A percentile compares a stretch with the other conserved stretches of the same genome.
Evolutionary conservation across 75 land plant genomes (phyloP).

Genomic region (Pinus tabuliformis): DNA sequence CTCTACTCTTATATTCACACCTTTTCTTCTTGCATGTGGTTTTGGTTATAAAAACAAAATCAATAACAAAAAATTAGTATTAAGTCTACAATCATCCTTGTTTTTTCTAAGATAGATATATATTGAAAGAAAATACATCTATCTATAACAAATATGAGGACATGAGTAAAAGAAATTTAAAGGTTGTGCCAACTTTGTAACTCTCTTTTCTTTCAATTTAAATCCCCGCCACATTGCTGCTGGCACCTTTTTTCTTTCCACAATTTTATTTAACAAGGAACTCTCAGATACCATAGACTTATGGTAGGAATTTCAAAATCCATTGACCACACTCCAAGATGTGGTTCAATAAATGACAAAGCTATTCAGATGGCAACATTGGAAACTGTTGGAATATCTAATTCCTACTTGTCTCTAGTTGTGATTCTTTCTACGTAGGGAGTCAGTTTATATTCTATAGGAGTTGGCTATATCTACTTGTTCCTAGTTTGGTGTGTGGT

Average conservation of each 20-base stretch:
- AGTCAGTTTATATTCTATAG: too few relatives aligned
- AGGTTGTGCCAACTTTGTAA: slow-evolving; percentile 47
- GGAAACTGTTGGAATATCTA: too few relatives aligned
- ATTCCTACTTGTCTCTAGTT: too few relatives aligned
- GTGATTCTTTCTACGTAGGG: too few relatives aligned
- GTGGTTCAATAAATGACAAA: too few relatives aligned
- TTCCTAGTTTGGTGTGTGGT: too few relatives aligned
- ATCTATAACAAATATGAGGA: not conserved
- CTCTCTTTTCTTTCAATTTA: slow-evolving; percentile 76
- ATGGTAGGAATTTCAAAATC: slow-evolving; percentile 62
- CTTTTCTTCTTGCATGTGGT: not conserved
- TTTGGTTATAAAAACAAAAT: not conserved
- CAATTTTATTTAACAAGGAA: slow-evolving; percentile 46
- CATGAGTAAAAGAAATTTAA: not conserved
- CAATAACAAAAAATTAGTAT: not conserved
- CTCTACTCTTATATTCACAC: not conserved
- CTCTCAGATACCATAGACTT: slow-evolving; percentile 22
- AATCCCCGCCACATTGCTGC: slow-evolving; percentile 76
- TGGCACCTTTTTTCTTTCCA: slow-evolving; percentile 70
- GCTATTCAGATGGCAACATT: too few relatives aligned
- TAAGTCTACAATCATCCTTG: not conserved
- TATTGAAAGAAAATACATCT: not conserved
- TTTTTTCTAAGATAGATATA: not conserved
- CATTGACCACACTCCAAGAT: slow-evolving; percentile 39
- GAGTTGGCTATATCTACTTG: too few relatives aligned